Conservation (phyloP, 768 basidiomycete genomes). For the Gymnopilus junonius region DNA sequence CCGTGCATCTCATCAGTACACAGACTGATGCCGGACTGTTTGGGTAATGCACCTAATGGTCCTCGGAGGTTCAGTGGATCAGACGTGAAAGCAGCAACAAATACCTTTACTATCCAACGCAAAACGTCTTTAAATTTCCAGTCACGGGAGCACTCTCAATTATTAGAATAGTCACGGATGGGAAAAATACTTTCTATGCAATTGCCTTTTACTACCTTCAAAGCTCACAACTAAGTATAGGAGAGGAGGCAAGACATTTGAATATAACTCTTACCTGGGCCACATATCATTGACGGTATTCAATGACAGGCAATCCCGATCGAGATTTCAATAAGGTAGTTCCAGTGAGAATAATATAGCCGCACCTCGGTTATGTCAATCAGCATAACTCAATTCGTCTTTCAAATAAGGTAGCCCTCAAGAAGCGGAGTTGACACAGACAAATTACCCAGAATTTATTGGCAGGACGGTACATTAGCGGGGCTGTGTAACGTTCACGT, state of each 20-base stretch:
- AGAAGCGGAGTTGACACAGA: constrained; percentile 1
- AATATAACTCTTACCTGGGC: not conserved
- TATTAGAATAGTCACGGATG: constrained; percentile 5
- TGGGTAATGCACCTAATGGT: constrained; percentile 10
- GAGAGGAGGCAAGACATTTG: not conserved
- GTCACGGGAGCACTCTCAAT: constrained; percentile 8
- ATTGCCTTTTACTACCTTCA: constrained; percentile 1
- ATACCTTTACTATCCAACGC: constrained; percentile 12
- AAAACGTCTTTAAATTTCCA: constrained; percentile 9
- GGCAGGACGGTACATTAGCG: not conserved
- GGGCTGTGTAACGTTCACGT: not conserved
- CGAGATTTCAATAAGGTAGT: not conserved
- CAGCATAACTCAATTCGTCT: not conserved
- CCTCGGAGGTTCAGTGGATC: constrained; percentile 25
- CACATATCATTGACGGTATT: not conserved
- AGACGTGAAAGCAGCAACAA: constrained; percentile 18
- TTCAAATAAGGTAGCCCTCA: not conserved
- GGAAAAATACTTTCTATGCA: not conserved
- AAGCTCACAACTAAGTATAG: not conserved
- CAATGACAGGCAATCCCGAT: not conserved
- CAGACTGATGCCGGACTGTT: constrained; percentile 17
- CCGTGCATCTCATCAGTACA: constrained; percentile 12
- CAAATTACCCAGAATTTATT: not conserved
- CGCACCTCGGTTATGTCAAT: constrained; percentile 3
- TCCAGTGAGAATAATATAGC: not conserved